Base-by-base conservation (phyloP, 305 asterid genomes). In the Solanum chacoense region DNA sequence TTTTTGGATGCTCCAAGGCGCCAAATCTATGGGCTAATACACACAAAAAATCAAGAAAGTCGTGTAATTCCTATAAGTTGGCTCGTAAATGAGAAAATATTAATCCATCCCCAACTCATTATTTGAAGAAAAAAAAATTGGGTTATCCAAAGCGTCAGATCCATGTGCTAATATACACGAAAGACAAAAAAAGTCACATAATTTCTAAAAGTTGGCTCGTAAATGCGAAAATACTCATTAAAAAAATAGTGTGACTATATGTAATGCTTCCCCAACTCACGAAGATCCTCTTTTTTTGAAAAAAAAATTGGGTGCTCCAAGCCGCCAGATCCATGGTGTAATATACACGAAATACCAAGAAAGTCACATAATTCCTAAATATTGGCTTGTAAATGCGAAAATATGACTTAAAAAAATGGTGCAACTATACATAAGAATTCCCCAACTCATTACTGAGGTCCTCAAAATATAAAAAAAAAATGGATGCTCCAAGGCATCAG, bases 1-100 rank as follows among this genome's bases (percentile, higher is more conserved):
- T 0, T 0, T 0, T 16, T 16, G 9, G 9, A 50, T 50, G 63
- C n/a, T 50, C n/a, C 9, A 50, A 50, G 8, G n/a, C 63, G 63
- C 1, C 63, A 50, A 50, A 50, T 50, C n/a, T 50, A 50, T 50
- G n/a, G 9, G 63, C 63, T 50, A 50, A 50, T 50, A 50, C 63
- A 50, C 63, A 50, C 3, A 3, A 50, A 50, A 50, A 50, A 50
- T 0, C n/a, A 50, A 50, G 63, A 50, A 50, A 50, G 8, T 50
- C 3, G 8, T 0, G 1, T 16, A 50, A 50, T 50, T 50, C 63
- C n/a, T 50, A 6, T 50, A 16, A 50, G 63, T 16, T 50, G n/a
- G 9, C 63, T 50, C 63, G n/a, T 50, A 50, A 50, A 50, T 50
- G 63, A 1, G n/a, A 16, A 50, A 50, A 50, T 50, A 50, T 50